Conservation (phyloP, 768 basidiomycete species). For the Tricholoma furcatifolium region DNA sequence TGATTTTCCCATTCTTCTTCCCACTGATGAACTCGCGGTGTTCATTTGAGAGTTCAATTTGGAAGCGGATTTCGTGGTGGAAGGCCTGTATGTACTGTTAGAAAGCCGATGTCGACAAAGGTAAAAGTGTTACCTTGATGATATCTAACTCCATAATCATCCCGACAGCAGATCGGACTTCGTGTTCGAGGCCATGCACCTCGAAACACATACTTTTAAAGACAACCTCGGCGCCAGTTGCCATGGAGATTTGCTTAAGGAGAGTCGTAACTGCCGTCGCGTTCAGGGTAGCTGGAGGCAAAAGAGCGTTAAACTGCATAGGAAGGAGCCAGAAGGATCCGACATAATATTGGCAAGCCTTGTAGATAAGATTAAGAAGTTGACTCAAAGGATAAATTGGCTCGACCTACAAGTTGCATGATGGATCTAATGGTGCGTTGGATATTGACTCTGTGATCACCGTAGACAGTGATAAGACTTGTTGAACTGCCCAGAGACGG, state of each 20-base stretch:
- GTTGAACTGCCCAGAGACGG: slow-evolving; percentile 91
- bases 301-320: slow-evolving; percentile 87
- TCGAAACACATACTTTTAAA: slow-evolving; percentile 99
- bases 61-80: slow-evolving; percentile 97
- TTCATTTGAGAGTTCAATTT: slow-evolving; percentile 96
- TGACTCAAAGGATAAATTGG: not conserved
- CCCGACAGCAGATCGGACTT: slow-evolving; percentile 81
- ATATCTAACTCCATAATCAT: slow-evolving; percentile 91
- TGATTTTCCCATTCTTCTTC: slow-evolving; percentile 99
- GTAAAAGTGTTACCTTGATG: slow-evolving; percentile 63
- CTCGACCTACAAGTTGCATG: slow-evolving; percentile 82
- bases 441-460: slow-evolving; percentile 91
- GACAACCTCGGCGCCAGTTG: slow-evolving; percentile 90
- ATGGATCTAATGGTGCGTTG: slow-evolving; percentile 91
- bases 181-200: slow-evolving; percentile 90
- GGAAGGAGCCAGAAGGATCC: slow-evolving; percentile 98
- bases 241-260: slow-evolving; percentile 82
- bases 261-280: slow-evolving; percentile 80
- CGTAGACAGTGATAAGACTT: slow-evolving; percentile 90
- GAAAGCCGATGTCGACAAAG: not conserved
- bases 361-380: not conserved
- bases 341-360: slow-evolving; percentile 95
- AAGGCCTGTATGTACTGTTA: slow-evolving; percentile 54
- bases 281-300: slow-evolving; percentile 81
- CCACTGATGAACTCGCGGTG: slow-evolving; percentile 98